A percentile compares a stretch with the other conserved stretches of the same genome.
These are phyloP conservation scores for Mortierella sp. DNA, from an alignment of 371 early-diverging fungal genomes.

Conservation along the genomic window DNA sequence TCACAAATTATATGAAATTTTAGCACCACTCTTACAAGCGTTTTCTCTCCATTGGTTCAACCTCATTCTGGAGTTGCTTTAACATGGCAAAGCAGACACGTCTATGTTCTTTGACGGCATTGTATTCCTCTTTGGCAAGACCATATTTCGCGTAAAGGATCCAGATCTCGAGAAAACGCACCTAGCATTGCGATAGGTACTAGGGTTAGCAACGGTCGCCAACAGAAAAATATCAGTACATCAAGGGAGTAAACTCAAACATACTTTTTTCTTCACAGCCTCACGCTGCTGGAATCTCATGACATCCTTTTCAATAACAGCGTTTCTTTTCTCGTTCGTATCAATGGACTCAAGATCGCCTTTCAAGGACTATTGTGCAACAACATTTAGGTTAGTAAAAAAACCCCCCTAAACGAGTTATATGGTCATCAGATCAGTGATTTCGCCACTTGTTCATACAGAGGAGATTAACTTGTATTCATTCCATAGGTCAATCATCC, in stretches of 20 bases:
- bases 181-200: constrained; percentile 17
- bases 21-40: constrained; percentile 37
- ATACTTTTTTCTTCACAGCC: constrained; percentile 42
- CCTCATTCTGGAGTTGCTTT: constrained; percentile 57
- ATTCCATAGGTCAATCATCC: constrained; percentile 72
- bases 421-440: no score
- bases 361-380: constrained; percentile 60
- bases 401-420: no score
- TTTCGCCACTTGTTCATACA: neutral
- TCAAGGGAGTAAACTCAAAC: neutral
- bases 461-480: constrained; percentile 68
- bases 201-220: neutral
- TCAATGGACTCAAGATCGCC: constrained; percentile 68
- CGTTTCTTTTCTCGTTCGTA: constrained; percentile 70
- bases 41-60: constrained; percentile 59
- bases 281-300: constrained; percentile 79
- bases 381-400: neutral
- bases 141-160: constrained; percentile 75
- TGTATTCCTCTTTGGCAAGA: constrained; percentile 68
- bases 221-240: neutral
- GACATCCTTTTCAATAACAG: constrained; percentile 80
- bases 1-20: neutral
- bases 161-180: constrained; percentile 67
- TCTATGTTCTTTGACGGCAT: constrained; percentile 63
- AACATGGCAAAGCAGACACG: constrained; percentile 56